Evolutionary conservation across 192 early-diverging fungal species (phyloP).

Genomic region (Coemansia sp.): DNA sequence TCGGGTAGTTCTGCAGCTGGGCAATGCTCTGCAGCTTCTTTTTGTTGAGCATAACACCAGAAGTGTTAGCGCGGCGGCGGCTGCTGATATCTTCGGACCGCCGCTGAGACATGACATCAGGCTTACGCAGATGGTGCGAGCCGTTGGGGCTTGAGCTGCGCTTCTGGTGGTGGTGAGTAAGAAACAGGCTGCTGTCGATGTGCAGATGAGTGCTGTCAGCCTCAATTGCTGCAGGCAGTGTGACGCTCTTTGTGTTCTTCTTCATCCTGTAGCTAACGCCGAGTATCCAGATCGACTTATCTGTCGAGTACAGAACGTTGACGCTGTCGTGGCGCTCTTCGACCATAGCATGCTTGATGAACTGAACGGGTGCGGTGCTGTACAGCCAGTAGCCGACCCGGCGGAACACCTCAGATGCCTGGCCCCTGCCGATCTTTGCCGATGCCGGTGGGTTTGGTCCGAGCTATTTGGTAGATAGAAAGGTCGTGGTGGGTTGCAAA

Average conservation of each 20-base stretch:
- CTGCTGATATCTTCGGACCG: constrained; percentile 42
- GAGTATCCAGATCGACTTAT: constrained; percentile 50
- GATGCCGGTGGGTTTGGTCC: constrained; percentile 40
- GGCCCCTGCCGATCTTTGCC: constrained; percentile 46
- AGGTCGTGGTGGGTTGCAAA: too few species aligned
- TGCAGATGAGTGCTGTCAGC: constrained; percentile 46
- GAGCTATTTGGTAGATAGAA: constrained; percentile 20
- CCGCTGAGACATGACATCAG: constrained; percentile 29
- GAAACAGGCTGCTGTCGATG: constrained; percentile 47
- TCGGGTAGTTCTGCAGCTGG: constrained; percentile 43
- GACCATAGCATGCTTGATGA: constrained; percentile 52
- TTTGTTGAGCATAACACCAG: constrained; percentile 50
- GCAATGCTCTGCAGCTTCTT: constrained; percentile 51
- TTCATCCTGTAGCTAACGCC: constrained; percentile 50
- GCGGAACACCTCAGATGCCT: constrained; percentile 46
- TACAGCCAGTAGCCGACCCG: constrained; percentile 55
- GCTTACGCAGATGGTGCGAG: constrained; percentile 24
- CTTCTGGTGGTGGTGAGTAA: constrained; percentile 50
- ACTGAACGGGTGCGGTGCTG: constrained; percentile 53
- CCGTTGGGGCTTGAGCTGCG: constrained; percentile 44
- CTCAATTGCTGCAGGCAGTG: constrained; percentile 40
- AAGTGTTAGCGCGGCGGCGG: constrained; percentile 50
- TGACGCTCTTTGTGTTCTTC: constrained; percentile 44
- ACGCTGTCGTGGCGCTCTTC: constrained; percentile 51
- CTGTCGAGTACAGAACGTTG: constrained; percentile 46